Conservation (phyloP, 1,284 basidiomycete species). For the Pyrrhoderma lamaoense region DNA sequence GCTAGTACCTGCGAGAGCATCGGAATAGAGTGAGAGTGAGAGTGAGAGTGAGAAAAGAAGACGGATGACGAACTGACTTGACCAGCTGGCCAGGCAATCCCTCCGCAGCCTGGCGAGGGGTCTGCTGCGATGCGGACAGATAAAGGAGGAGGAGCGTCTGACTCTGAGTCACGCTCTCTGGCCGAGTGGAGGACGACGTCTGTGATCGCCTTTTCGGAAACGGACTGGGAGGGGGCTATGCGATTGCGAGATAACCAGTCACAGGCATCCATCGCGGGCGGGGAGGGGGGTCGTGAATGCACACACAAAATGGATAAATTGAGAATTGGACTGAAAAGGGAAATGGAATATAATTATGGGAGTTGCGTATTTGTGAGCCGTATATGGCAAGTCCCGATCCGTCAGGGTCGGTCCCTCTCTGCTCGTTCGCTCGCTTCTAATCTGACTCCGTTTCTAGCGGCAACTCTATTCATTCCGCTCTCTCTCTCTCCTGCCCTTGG, state of each 20-base stretch:
- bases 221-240: neutral
- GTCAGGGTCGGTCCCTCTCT: too few species aligned
- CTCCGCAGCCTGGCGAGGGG: conserved; percentile 71
- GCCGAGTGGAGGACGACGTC: conserved; percentile 37
- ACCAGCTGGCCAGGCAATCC: conserved; percentile 88
- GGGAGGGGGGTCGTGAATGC: neutral
- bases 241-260: conserved; percentile 19
- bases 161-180: conserved; percentile 35
- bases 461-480: too few species aligned
- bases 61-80: conserved; percentile 49
- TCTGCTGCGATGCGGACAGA: conserved; percentile 35
- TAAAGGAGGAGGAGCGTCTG: conserved; percentile 44
- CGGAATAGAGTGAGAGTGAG: conserved; percentile 11
- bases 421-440: too few species aligned
- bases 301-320: neutral
- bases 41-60: conserved; percentile 2
- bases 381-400: too few species aligned
- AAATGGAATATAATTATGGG: neutral
- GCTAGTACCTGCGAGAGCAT: conserved; percentile 56
- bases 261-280: neutral
- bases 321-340: neutral
- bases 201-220: conserved; percentile 20
- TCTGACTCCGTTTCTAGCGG: too few species aligned
- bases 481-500: too few species aligned
- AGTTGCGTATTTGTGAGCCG: too few species aligned